Conservation (phyloP, 179 eudicot species). For the Beta lomatogona region DNA sequence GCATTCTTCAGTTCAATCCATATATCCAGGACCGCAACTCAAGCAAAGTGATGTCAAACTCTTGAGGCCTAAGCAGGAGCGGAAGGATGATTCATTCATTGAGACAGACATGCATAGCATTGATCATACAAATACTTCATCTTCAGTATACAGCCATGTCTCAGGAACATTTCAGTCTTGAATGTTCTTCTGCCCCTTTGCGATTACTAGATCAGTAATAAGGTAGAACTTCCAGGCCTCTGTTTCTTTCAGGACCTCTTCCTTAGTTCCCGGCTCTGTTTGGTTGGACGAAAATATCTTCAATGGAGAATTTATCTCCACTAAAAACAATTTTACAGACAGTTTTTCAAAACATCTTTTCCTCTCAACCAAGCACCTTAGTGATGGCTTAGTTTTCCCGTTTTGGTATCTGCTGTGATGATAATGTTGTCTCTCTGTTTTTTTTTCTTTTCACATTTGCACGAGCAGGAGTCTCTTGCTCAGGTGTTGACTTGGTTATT, state of each 20-base stretch:
- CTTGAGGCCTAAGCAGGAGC: conserved; percentile 58
- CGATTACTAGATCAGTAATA: conserved; percentile 15
- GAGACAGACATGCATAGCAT: conserved; percentile 22
- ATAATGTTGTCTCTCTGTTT: neutral
- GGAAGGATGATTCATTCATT: conserved; percentile 33
- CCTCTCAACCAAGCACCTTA: neutral
- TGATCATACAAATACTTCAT: conserved; percentile 31
- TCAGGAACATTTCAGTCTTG: conserved; percentile 33
- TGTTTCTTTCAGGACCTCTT: neutral
- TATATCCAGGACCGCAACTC: conserved; percentile 36
- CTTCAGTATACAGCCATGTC: conserved; percentile 25
- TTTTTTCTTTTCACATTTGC: neutral
- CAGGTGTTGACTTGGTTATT: neutral
- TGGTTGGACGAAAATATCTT: no score
- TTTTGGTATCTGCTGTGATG: neutral
- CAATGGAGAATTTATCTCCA: no score
- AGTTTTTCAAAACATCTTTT: no score
- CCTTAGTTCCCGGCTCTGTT: neutral
- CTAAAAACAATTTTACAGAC: no score
- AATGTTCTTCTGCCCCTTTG: conserved; percentile 7
- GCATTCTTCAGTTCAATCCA: conserved; percentile 33
- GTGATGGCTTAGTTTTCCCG: neutral
- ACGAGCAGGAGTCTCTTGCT: neutral
- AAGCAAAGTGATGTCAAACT: conserved; percentile 36
- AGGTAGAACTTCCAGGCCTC: conserved; percentile 12